These are phyloP conservation scores for Phytopythium kandeliae DNA, from an alignment of 352 stramenopile species.

Conservation along the genomic window DNA sequence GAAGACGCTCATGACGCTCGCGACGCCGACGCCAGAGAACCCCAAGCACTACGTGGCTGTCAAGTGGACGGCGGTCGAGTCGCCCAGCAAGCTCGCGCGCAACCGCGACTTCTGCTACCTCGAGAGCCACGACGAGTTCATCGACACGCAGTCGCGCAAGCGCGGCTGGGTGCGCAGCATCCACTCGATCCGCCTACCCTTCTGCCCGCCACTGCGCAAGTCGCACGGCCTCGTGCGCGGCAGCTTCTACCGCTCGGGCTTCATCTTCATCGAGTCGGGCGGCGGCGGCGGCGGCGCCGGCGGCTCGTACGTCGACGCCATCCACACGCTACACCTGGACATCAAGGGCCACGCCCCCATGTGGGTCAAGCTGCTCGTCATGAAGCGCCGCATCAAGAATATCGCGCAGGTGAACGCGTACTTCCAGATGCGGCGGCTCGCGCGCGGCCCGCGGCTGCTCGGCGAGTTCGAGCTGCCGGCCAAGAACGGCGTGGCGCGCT, in stretches of 20 bases:
- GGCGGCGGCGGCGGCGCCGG: constrained; percentile 13
- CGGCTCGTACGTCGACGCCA: constrained; percentile 50
- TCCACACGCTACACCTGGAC: constrained; percentile 75
- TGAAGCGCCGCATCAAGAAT: constrained; percentile 74
- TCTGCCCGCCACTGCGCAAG: constrained; percentile 51
- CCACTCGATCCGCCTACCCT: constrained; percentile 74
- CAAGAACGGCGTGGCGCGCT: constrained; percentile 38
- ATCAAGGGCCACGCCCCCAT: constrained; percentile 73
- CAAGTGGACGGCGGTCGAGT: constrained; percentile 80
- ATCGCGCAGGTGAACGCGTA: constrained; percentile 64
- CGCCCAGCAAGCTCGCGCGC: constrained; percentile 61
- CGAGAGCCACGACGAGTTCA: constrained; percentile 82
- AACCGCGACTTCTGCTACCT: constrained; percentile 84
- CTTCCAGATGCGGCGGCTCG: constrained; percentile 56
- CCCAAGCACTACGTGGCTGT: constrained; percentile 80
- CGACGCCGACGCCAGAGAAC: constrained; percentile 55
- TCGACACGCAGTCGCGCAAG: constrained; percentile 59
- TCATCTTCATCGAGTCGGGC: constrained; percentile 71
- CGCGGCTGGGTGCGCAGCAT: constrained; percentile 73
- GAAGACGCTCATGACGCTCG: constrained; percentile 66
- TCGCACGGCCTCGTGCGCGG: constrained; percentile 61
- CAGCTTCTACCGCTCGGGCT: constrained; percentile 70
- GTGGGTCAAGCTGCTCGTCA: constrained; percentile 71
- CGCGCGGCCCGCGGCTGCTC: constrained; percentile 32
- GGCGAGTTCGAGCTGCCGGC: constrained; percentile 54